Evolutionary conservation across 2,329 filamentous ascomycete species (phyloP), one percentile per base, ranked within the genome.

Genomic region (Pestalotiopsis sp.): DNA sequence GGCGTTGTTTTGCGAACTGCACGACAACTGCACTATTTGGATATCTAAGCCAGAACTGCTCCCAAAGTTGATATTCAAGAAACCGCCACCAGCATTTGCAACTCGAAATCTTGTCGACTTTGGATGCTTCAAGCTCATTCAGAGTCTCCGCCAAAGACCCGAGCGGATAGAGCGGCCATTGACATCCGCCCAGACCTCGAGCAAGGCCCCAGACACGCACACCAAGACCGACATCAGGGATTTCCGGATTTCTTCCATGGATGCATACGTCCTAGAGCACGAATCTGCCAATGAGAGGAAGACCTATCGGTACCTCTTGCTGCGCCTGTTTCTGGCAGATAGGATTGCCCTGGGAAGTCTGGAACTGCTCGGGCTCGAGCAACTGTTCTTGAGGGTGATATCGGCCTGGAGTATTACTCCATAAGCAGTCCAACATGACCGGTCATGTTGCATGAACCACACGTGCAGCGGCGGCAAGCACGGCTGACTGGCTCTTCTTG

Each of bases 1-100:
- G 72, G 89, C 88, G 0, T 80, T 92, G 38, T 87, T 90, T 67
- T 84, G 85, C 69, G 90, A 92, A 75, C 75, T 88, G 74, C 77
- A 86, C 59, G 88, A 89, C 69, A 91, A 85, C 71, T 80, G 83
- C 52, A 92, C 90, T 0, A 76, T 91, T 7, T 86, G 83, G 80
- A 78, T 91, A 11, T 88, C 89, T 5, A 83, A 83, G 13, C 85
- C 87, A 1, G 82, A 87, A 13, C 73, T 88, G 1, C 78, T 92
- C 11, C 80, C 82, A 20, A 79, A 80, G 39, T 73, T 85, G 7
- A 80, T 85, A 36, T 72, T 84, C 56, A 83, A 83, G 72, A 82
- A 78, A 58, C 76, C 77, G 1, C 72, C 79, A 2, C 75, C 78
- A 4, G 74, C 80, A 4, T 72, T 85, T 36, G 74, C 79, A 25